phyloP scores from a whole-genome alignment of 768 basidiomycete species.

The Tephrocybe sp. region DNA sequence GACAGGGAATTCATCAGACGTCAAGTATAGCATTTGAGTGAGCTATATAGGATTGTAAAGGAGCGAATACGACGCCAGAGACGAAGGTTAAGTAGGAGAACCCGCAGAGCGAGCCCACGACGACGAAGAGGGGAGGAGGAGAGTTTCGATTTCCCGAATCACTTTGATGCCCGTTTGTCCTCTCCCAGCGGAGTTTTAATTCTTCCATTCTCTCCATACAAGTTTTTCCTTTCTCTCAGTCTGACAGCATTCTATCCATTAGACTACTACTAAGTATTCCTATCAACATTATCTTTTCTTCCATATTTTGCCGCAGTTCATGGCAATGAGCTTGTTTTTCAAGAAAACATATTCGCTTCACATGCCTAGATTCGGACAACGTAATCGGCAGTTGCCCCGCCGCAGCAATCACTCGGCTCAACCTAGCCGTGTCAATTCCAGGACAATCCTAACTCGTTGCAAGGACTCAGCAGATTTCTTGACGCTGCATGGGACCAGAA shows the following conservation, averaged over 20 bases:
- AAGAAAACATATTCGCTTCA: no score
- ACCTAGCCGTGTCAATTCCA: no score
- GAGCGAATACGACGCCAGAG: conserved; percentile 39
- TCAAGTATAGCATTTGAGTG: conserved; percentile 76
- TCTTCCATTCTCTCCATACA: not conserved
- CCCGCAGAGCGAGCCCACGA: conserved; percentile 17
- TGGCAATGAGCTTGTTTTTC: no score
- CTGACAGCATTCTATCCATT: not conserved
- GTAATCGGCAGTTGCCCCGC: no score
- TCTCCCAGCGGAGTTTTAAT: conserved; percentile 4
- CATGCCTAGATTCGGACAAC: no score
- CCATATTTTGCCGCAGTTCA: no score
- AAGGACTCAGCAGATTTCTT: no score
- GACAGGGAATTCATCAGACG: conserved; percentile 86
- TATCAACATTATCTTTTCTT: no score
- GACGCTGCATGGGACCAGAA: no score
- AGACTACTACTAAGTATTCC: not conserved
- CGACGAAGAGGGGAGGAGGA: conserved; percentile 2
- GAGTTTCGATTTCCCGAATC: conserved; percentile 5
- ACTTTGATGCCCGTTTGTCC: conserved; percentile 9
- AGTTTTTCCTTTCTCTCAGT: not conserved
- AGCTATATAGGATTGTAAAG: conserved; percentile 25
- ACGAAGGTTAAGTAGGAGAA: conserved; percentile 22
- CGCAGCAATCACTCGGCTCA: no score
- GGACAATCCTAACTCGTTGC: no score